Conservation (phyloP, 108 stramenopile genomes). For the Cylindrotheca fusiformis region DNA sequence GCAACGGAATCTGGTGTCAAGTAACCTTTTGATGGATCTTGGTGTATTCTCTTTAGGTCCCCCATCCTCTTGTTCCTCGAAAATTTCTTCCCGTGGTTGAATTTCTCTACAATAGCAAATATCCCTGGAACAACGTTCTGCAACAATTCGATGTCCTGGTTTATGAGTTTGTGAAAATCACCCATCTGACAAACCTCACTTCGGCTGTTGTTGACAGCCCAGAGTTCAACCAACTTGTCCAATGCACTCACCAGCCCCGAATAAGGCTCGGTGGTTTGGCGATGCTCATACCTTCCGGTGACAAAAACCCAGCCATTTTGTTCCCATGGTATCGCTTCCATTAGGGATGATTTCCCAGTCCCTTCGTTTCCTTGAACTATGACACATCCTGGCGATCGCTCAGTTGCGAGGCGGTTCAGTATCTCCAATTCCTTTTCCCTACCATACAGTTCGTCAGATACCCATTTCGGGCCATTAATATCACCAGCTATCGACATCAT, state of each 20-base stretch:
- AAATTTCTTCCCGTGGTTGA: not conserved
- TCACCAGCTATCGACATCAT: not conserved
- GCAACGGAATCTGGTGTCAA: conserved; percentile 1
- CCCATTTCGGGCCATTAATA: conserved; percentile 5
- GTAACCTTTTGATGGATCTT: not conserved
- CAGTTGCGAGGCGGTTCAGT: not conserved
- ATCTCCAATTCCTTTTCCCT: conserved; percentile 7
- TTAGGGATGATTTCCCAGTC: conserved; percentile 23
- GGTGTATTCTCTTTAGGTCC: not conserved
- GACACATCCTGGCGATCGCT: conserved; percentile 1
- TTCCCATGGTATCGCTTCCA: conserved; percentile 17
- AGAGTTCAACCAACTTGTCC: conserved; percentile 11
- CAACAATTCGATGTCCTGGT: conserved; percentile 24
- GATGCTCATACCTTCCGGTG: conserved; percentile 23
- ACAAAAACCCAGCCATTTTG: conserved; percentile 20
- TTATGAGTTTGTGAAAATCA: conserved; percentile 14
- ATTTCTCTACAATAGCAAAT: not conserved
- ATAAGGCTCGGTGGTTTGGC: conserved; percentile 16
- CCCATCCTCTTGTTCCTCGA: conserved; percentile 1
- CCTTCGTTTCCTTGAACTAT: conserved; percentile 20
- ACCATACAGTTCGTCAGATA: not conserved
- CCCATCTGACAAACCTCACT: conserved; percentile 14
- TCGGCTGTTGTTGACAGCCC: conserved; percentile 13
- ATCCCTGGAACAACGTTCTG: conserved; percentile 17
- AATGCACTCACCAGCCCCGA: conserved; percentile 21